Base-by-base conservation (phyloP, 2,329 filamentous ascomycete genomes). In the Fusarium fujikuroi region DNA sequence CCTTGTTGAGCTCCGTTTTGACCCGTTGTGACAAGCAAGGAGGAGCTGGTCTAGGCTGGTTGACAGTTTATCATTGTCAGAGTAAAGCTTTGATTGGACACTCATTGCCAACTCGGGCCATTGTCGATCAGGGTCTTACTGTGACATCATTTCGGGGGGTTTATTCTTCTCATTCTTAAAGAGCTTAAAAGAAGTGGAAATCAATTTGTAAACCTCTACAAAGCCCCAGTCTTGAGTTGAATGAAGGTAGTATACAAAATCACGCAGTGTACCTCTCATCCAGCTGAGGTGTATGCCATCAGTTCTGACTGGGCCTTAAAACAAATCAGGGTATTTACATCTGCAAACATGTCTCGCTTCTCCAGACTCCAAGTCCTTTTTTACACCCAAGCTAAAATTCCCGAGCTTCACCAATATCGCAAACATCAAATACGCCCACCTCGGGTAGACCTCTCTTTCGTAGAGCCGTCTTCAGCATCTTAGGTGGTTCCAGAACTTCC, bases 401-500 rank as follows among this genome's bases (percentile, higher is more conserved):
- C 67, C 90, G 88, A 75, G 91, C 95, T 84, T 95, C 94, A 0
- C 94, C 94, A 84, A 98, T 93, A 75, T 93, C 91, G 78, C 94
- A 95, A 3, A 93, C 88, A 78, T 95, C 94, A 84, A 96, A 97
- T 0, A 93, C 85, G 0, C 93, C 94, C 50, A 86, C 88, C 81
- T 95, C 92, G 0, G 88, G 84, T 2, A 97, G 79, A 0, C 89
- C 90, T 76, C 91, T 91, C 77, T 87, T 88, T 76, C 84, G 87
- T 79, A 97, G 82, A 5, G 95, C 95, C 79, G 93, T 86, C 81
- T 87, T 92, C 69, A 98, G 83, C 80, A 93, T 83, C 80, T 81
- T 84, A 3, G 95, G 94, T 50, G 95, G 95, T 83, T 97, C 95
- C 63, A 95, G 81, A 3, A 97, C 92, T 66, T 95, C 92, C 82